These are phyloP conservation scores for Phytophthora quininea DNA, from an alignment of 352 stramenopile genomes.

Conservation along the genomic window DNA sequence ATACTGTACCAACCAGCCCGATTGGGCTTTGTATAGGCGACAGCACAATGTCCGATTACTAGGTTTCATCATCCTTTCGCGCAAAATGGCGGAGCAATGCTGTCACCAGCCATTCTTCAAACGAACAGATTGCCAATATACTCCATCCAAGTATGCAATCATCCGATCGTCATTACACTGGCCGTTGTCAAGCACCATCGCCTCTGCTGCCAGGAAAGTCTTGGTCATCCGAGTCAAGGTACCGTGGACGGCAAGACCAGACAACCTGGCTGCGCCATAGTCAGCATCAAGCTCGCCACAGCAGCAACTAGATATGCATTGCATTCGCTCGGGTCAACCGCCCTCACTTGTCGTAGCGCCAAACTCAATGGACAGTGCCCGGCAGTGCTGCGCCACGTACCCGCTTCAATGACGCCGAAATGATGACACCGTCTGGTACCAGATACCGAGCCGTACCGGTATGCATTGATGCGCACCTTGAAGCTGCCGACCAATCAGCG, in stretches of 20 bases:
- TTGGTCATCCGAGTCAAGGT: background rate
- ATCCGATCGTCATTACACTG: slow-evolving; percentile 9
- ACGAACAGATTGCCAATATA: no score
- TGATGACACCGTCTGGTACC: slow-evolving; percentile 19
- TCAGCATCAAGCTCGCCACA: background rate
- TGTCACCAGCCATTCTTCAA: no score
- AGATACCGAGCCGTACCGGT: background rate
- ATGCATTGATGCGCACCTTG: slow-evolving; percentile 6
- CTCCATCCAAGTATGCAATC: no score
- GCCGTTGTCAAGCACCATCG: background rate
- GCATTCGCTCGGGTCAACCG: background rate
- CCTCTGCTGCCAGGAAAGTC: background rate
- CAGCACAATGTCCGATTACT: no score
- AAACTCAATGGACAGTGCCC: background rate
- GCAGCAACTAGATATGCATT: background rate
- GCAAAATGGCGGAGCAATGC: no score
- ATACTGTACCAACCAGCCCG: no score
- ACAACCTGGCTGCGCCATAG: background rate
- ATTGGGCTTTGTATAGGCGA: no score
- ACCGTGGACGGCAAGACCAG: background rate
- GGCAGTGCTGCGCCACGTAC: background rate
- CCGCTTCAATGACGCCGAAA: slow-evolving; percentile 24
- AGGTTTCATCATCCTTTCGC: no score
- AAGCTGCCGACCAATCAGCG: slow-evolving; percentile 19
- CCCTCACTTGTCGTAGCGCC: background rate